A percentile compares a stretch with the other conserved stretches of the same genome.
Evolutionary conservation across 257 asterid species (phyloP).

Genomic region (Capsicum baccatum): DNA sequence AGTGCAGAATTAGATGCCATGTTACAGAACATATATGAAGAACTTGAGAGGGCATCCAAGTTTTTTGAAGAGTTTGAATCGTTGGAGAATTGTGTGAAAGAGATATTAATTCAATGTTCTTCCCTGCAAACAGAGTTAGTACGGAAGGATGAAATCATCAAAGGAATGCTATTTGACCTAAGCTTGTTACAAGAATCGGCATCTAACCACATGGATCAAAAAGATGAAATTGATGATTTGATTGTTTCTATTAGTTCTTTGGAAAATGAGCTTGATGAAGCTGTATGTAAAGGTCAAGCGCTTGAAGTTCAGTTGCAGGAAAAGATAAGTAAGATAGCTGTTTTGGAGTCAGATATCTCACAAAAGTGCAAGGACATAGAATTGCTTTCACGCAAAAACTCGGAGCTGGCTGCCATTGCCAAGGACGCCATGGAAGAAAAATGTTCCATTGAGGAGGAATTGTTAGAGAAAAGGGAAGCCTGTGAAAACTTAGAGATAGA

Average conservation of each 20-base stretch:
- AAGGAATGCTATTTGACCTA: slow-evolving; percentile 82
- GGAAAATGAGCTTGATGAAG: slow-evolving; percentile 64
- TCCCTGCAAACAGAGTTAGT: slow-evolving; percentile 59
- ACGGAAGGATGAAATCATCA: slow-evolving; percentile 85
- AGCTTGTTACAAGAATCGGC: slow-evolving; percentile 91
- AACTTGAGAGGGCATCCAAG: slow-evolving; percentile 46
- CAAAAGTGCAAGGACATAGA: slow-evolving; percentile 50
- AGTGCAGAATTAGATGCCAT: slow-evolving; percentile 44
- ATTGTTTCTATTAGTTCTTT: slow-evolving; percentile 53
- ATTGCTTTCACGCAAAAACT: slow-evolving; percentile 54
- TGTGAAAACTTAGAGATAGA: slow-evolving; percentile 67
- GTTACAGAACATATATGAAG: slow-evolving; percentile 50
- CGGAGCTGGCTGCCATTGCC: slow-evolving; percentile 56
- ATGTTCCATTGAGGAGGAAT: slow-evolving; percentile 60
- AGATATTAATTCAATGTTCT: slow-evolving; percentile 54
- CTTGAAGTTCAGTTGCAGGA: slow-evolving; percentile 71
- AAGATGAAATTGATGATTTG: slow-evolving; percentile 65
- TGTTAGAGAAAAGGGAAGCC: slow-evolving; percentile 50
- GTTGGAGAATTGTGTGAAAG: slow-evolving; percentile 60
- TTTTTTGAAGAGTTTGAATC: slow-evolving; percentile 57
- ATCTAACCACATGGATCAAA: slow-evolving; percentile 73
- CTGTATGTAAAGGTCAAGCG: slow-evolving; percentile 53
- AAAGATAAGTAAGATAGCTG: slow-evolving; percentile 50
- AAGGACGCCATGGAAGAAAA: slow-evolving; percentile 55
- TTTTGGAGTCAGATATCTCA: slow-evolving; percentile 58